A percentile compares a stretch with the other conserved stretches of the same genome.
Evolutionary conservation across 1,284 basidiomycete species (phyloP).

Genomic region (Xanthoconium separans): DNA sequence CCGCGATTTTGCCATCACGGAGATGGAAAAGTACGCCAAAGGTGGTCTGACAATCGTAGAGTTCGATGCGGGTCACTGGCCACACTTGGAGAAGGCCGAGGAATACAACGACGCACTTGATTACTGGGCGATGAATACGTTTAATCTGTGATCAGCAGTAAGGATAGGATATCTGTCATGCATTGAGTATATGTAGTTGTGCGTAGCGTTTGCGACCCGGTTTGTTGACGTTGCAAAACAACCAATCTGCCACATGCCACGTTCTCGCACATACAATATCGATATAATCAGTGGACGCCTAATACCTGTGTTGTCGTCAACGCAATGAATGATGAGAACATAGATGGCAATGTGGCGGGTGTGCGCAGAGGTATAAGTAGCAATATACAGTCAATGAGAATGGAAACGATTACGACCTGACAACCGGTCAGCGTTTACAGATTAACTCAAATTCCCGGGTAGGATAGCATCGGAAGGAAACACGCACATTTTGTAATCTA

Average conservation of each 20-base stretch:
- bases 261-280: constrained; percentile 1
- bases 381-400: constrained; percentile 1
- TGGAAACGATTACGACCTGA: constrained; percentile 60
- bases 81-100: constrained; percentile 28
- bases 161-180: constrained; percentile 1
- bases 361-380: constrained; percentile 10
- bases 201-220: neutral
- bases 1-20: constrained; percentile 18
- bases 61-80: constrained; percentile 35
- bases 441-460: constrained; percentile 5
- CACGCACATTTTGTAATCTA: constrained; percentile 82
- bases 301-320: constrained; percentile 27
- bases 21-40: constrained; percentile 30
- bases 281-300: constrained; percentile 13
- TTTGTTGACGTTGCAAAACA: neutral
- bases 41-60: constrained; percentile 28
- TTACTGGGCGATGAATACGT: constrained; percentile 24
- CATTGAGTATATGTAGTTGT: constrained; percentile 4
- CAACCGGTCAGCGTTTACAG: constrained; percentile 59
- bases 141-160: constrained; percentile 11
- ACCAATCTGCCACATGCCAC: neutral
- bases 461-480: constrained; percentile 24
- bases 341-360: constrained; percentile 2
- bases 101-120: constrained; percentile 33
- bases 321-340: constrained; percentile 2